A percentile compares a stretch with the other conserved stretches of the same genome.
These are phyloP conservation scores for Zygosaccharomyces kombuchaensis DNA, from an alignment of 805 yeast species.

Conservation along the genomic window DNA sequence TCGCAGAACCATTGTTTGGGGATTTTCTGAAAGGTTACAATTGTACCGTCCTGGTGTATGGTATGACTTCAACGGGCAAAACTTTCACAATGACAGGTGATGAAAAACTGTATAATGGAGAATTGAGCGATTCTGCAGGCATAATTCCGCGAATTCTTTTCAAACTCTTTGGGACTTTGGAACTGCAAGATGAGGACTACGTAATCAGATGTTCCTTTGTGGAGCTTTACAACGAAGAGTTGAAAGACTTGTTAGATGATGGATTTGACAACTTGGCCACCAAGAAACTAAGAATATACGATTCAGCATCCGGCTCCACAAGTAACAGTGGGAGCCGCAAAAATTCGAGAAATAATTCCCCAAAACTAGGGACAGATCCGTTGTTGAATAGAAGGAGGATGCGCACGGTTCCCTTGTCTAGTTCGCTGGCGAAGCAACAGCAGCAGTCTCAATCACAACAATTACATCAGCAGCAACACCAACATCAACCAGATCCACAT, in stretches of 20 bases:
- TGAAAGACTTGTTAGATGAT: conserved; percentile 59
- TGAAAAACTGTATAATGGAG: conserved; percentile 33
- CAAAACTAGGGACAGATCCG: conserved; percentile 17
- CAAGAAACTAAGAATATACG: conserved; percentile 53
- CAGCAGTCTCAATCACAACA: conserved; percentile 14
- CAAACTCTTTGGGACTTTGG: conserved; percentile 52
- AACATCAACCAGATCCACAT: conserved; percentile 20
- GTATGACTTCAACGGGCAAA: conserved; percentile 90
- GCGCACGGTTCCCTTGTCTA: conserved; percentile 7
- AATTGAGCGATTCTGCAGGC: conserved; percentile 51
- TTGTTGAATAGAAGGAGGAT: conserved; percentile 13
- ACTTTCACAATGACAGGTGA: conserved; percentile 81
- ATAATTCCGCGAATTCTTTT: conserved; percentile 58
- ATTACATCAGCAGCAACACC: conserved; percentile 12
- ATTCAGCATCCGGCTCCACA: conserved; percentile 27
- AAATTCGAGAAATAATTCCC: conserved; percentile 27
- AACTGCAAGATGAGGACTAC: conserved; percentile 43
- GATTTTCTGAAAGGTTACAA: conserved; percentile 75
- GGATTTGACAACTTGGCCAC: conserved; percentile 22
- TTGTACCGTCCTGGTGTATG: conserved; percentile 82
- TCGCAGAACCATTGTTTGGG: conserved; percentile 57
- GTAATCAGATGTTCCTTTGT: conserved; percentile 74
- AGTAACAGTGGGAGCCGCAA: conserved; percentile 12
- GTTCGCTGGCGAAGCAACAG: conserved; percentile 1
- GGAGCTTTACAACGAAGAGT: conserved; percentile 84